phyloP scores from a whole-genome alignment of 345 rosid genomes.

The Melastoma malabathricum region DNA sequence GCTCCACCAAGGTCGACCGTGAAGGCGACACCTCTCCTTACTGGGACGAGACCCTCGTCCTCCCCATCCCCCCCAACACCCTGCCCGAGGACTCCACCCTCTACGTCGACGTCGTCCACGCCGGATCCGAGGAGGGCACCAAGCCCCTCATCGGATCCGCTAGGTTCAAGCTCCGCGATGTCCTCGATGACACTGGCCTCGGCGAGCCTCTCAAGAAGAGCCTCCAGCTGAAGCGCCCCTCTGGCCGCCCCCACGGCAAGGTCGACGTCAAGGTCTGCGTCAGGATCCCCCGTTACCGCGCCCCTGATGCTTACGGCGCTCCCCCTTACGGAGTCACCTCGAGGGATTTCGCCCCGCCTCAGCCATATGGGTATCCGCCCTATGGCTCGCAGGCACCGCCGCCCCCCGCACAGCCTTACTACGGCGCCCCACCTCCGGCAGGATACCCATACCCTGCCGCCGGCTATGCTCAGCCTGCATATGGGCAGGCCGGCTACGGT shows the following conservation, averaged over 20 bases:
- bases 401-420: slow-evolving; percentile 8
- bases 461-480: slow-evolving; percentile 8
- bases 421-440: slow-evolving; percentile 15
- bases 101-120: slow-evolving; percentile 59
- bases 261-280: slow-evolving; percentile 40
- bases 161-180: slow-evolving; percentile 41
- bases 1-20: slow-evolving; percentile 46
- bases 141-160: slow-evolving; percentile 80
- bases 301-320: slow-evolving; percentile 14
- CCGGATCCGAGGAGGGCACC: slow-evolving; percentile 49
- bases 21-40: slow-evolving; percentile 49
- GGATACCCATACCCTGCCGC: not conserved
- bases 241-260: slow-evolving; percentile 85
- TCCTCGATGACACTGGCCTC: slow-evolving; percentile 42
- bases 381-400: slow-evolving; percentile 15
- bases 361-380: slow-evolving; percentile 9
- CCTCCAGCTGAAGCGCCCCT: slow-evolving; percentile 69
- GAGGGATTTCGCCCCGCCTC: slow-evolving; percentile 17
- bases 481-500: slow-evolving; percentile 8
- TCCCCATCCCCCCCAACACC: slow-evolving; percentile 29
- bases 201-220: slow-evolving; percentile 20
- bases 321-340: slow-evolving; percentile 36
- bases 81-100: slow-evolving; percentile 28
- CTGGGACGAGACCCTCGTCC: slow-evolving; percentile 48
- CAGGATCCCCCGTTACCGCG: slow-evolving; percentile 21